Percentiles rank a stretch among this genome's conserved stretches.
phyloP scores from a whole-genome alignment of 179 eudicot species.

The Carnegiea gigantea region DNA sequence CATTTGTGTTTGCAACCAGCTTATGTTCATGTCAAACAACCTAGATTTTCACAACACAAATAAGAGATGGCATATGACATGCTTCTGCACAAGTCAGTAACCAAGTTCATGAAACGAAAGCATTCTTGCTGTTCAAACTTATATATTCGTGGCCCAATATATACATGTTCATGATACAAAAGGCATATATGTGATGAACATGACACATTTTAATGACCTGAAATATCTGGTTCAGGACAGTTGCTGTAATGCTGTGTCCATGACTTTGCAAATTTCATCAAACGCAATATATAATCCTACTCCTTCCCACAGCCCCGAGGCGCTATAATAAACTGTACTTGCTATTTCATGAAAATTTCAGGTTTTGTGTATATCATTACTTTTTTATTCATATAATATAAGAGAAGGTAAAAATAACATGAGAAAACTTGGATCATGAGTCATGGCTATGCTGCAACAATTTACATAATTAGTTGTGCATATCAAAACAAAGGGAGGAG shows the following conservation, averaged over 20 bases:
- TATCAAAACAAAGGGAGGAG: neutral
- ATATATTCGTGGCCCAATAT: neutral
- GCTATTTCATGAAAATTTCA: neutral
- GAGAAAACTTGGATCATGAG: too few relatives aligned
- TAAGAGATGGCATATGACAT: neutral
- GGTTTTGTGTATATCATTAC: too few relatives aligned
- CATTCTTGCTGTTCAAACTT: neutral
- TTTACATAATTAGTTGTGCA: neutral
- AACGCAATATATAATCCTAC: too few relatives aligned
- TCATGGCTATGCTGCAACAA: neutral
- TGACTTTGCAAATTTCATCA: neutral
- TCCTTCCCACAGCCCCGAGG: neutral
- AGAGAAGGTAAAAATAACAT: too few relatives aligned
- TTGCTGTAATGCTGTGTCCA: neutral
- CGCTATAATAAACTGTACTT: neutral
- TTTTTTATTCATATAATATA: too few relatives aligned
- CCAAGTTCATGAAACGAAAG: neutral
- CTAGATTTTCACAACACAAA: neutral
- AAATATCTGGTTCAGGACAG: neutral
- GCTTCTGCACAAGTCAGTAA: neutral
- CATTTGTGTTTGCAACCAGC: neutral
- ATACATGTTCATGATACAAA: neutral
- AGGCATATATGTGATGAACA: neutral
- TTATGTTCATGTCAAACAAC: neutral
- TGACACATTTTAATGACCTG: neutral